Percentiles rank a stretch among this genome's conserved stretches.
phyloP scores from a whole-genome alignment of 1,284 basidiomycete genomes.

The Grifola frondosa region DNA sequence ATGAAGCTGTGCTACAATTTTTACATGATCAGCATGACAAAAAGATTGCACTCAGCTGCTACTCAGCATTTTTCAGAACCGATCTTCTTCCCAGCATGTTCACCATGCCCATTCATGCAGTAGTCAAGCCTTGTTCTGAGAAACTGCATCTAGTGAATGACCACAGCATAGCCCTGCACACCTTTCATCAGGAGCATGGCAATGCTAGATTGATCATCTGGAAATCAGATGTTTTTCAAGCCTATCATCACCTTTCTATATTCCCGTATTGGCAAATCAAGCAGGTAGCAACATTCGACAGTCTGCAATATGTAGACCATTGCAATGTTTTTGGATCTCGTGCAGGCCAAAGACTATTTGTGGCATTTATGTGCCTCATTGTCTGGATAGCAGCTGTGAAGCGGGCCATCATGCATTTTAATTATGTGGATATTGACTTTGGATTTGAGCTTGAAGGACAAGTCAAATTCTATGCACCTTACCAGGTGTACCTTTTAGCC shows the following conservation, averaged over 20 bases:
- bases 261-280: constrained; percentile 43
- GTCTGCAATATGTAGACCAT: constrained; percentile 26
- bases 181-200: too few relatives aligned
- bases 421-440: constrained; percentile 40
- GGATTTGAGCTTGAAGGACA: constrained; percentile 21
- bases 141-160: constrained; percentile 39
- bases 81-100: constrained; percentile 46
- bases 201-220: too few relatives aligned
- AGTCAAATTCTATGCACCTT: constrained; percentile 30
- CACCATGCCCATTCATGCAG: constrained; percentile 37
- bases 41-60: constrained; percentile 20
- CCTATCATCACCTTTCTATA: constrained; percentile 37
- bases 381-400: constrained; percentile 33
- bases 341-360: constrained; percentile 28
- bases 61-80: constrained; percentile 36
- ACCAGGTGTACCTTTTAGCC: constrained; percentile 26
- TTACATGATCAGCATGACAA: not conserved
- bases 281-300: constrained; percentile 35
- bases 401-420: constrained; percentile 22
- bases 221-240: constrained; percentile 38
- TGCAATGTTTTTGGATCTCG: constrained; percentile 33
- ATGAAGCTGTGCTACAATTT: not conserved
- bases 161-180: constrained; percentile 30
- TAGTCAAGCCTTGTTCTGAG: constrained; percentile 37
- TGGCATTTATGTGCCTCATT: constrained; percentile 33